Evolutionary conservation across 129 eudicot species (phyloP).

Genomic region (Escallonia herrerae): DNA sequence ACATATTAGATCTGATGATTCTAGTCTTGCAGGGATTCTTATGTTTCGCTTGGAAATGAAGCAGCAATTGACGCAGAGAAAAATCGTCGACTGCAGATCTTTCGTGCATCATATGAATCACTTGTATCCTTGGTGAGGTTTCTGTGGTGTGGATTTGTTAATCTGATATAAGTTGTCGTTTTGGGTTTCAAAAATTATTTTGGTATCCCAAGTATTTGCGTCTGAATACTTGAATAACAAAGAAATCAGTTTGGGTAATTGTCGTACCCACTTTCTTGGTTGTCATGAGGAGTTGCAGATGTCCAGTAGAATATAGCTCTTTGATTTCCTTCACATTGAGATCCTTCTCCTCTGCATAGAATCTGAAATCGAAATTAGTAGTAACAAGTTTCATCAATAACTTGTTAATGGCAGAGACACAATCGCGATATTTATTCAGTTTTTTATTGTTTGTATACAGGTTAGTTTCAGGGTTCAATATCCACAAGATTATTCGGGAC

Average conservation of each 20-base stretch:
- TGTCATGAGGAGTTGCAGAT: neutral
- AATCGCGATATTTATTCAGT: neutral
- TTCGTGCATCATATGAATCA: constrained; percentile 82
- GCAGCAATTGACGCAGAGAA: constrained; percentile 76
- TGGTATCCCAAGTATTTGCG: too few relatives aligned
- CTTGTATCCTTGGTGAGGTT: constrained; percentile 90
- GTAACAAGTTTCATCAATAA: neutral
- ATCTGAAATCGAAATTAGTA: neutral
- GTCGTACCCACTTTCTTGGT: neutral
- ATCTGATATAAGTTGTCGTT: too few relatives aligned
- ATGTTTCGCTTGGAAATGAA: constrained; percentile 49
- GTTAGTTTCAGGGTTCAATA: constrained; percentile 89
- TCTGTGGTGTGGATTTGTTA: constrained; percentile 2
- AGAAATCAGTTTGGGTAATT: too few relatives aligned
- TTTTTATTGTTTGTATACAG: constrained; percentile 34
- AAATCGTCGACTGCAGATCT: constrained; percentile 64
- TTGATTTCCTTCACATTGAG: neutral
- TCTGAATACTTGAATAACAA: too few relatives aligned
- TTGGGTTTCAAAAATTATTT: too few relatives aligned
- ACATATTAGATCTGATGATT: constrained; percentile 14
- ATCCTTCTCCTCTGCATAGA: neutral
- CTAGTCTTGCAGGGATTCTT: constrained; percentile 57
- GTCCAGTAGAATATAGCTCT: neutral
- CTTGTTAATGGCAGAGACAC: neutral
- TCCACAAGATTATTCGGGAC: constrained; percentile 81